Conservation (phyloP, 257 asterid genomes). For the Mitragyna speciosa region DNA sequence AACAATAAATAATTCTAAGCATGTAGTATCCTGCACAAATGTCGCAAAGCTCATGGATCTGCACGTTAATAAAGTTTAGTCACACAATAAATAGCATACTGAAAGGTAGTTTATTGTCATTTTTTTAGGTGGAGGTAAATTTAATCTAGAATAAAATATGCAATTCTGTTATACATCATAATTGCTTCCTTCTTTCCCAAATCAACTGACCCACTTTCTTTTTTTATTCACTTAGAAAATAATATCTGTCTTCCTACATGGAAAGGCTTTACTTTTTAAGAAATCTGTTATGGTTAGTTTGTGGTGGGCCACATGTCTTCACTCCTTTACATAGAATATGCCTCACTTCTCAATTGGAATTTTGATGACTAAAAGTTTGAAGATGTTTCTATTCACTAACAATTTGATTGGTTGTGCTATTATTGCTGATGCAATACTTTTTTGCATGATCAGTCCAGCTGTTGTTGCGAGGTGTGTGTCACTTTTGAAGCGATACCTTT, state of each 20-base stretch:
- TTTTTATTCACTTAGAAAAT: not conserved
- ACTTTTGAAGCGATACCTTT: constrained; percentile 83
- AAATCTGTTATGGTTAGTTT: not conserved
- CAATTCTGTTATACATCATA: not conserved
- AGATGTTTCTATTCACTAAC: not conserved
- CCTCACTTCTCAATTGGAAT: not conserved
- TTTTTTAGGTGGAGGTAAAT: not conserved
- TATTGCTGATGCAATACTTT: constrained; percentile 24
- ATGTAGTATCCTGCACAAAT: not conserved
- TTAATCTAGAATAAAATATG: not conserved
- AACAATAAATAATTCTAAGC: not conserved
- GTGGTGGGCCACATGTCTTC: not conserved
- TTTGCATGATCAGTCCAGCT: constrained; percentile 74
- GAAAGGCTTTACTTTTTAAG: constrained; percentile 1
- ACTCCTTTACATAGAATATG: not conserved
- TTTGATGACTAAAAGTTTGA: constrained; percentile 9
- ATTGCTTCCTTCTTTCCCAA: not conserved
- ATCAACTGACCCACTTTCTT: not conserved
- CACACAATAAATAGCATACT: not conserved
- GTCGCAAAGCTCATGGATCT: not conserved
- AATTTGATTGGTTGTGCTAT: constrained; percentile 2
- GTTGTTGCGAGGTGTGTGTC: constrained; percentile 97
- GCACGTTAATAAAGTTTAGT: not conserved
- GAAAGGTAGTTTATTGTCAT: not conserved
- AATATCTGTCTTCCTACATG: not conserved